Base-by-base conservation (phyloP, 2,329 filamentous ascomycete species). In the Huntiella abstrusa region DNA sequence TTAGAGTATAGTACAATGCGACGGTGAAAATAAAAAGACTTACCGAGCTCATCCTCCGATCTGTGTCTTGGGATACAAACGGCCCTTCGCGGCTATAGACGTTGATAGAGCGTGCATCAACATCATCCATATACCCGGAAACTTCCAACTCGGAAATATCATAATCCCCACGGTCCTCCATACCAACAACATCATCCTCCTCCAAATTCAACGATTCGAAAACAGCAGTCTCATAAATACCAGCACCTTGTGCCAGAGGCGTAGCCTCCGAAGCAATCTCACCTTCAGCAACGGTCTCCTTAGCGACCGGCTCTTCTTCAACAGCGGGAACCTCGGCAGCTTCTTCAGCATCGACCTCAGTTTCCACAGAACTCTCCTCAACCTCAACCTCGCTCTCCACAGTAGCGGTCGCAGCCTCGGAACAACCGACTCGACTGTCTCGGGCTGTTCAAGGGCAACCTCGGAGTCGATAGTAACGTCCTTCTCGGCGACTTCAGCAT, bases 131-230 rank as follows among this genome's bases (percentile, higher is more conserved):
- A 17, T 34, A 43, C 1, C 41, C 41, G 6, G 41, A 43, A 43
- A 43, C 41, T 8, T 43, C 41, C 13, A 43, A 33, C 12, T 43
- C 41, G 6, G 41, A 43, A 16, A 19, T 17, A 13, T 43, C 41
- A 6, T 49, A 42, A 34, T 50, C 38, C 4, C 40, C 40, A 33
- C 45, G 42, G 28, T 45, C 42, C 42, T 48, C 33, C 12, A 41
- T 16, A 19, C n/a, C 22, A 13, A 35, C n/a, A 32, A 39, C 19
- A 39, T 38, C 33, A 15, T 43, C 19, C 3, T 47, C 46, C 19
- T 47, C 33, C 34, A 33, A n/a, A 17, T 38, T 34, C n/a, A 43
- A 33, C 13, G 35, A 12, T n/a, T 8, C 39, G 42, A 22, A 17
- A 28, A 37, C 15, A 16, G 13, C 17, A 12, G 15, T 33, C 10